Percentiles rank a stretch among this genome's conserved stretches.
These are phyloP conservation scores for Rhytidiadelphus loreus DNA, from an alignment of 225 moss, liverwort and hornwort genomes.

Conservation along the genomic window DNA sequence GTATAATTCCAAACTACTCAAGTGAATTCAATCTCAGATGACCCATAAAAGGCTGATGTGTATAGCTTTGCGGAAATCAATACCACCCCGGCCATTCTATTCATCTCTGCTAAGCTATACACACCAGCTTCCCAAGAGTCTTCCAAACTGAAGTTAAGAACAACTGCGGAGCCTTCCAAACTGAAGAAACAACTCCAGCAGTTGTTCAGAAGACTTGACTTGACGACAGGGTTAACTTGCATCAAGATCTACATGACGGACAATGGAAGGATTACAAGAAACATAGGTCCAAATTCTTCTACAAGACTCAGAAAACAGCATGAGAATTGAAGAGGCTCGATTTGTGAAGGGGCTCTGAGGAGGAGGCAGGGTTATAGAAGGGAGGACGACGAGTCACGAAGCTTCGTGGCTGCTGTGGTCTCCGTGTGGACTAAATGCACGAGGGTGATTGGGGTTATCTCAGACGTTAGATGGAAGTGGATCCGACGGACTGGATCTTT, in stretches of 20 bases:
- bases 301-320: not conserved
- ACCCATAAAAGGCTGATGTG: constrained; percentile 20
- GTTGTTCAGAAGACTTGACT: not conserved
- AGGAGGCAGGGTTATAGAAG: not conserved
- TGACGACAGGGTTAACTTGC: too few relatives aligned
- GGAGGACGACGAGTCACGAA: not conserved
- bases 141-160: not conserved
- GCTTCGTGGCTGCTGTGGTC: not conserved
- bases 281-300: too few relatives aligned
- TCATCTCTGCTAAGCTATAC: constrained; percentile 12
- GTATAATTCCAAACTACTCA: not conserved
- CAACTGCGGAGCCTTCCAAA: not conserved
- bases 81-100: not conserved
- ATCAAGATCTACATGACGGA: not conserved
- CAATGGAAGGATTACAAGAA: not conserved
- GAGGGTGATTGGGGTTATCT: not conserved
- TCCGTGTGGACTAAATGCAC: not conserved
- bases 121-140: constrained; percentile 14
- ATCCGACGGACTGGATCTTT: not conserved
- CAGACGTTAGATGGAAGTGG: not conserved
- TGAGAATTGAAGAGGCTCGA: not conserved
- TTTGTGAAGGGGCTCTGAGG: too few relatives aligned
- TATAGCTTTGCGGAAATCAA: constrained; percentile 9
- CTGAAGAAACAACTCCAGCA: not conserved
- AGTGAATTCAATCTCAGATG: not conserved